Conservation (phyloP, 2,329 filamentous ascomycete genomes). For the Cercospora nicotianae region DNA sequence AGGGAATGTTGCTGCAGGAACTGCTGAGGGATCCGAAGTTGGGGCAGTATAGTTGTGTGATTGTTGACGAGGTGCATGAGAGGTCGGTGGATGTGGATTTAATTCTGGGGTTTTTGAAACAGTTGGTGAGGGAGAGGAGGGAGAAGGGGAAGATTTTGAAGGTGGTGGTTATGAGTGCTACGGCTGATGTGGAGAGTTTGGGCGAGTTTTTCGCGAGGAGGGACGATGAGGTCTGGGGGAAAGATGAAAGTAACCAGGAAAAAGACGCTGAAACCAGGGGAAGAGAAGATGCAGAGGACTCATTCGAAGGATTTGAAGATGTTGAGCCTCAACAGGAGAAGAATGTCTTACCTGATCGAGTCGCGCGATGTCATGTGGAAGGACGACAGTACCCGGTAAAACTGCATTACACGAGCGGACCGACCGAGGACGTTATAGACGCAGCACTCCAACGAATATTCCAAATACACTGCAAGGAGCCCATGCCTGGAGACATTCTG, state of each 20-base stretch:
- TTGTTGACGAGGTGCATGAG: constrained; percentile 97
- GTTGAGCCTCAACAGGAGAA: constrained; percentile 25
- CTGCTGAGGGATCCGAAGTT: constrained; percentile 82
- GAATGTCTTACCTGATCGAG: neutral
- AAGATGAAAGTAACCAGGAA: neutral
- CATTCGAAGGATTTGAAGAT: constrained; percentile 29
- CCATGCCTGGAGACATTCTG: constrained; percentile 89
- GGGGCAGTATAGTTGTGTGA: constrained; percentile 79
- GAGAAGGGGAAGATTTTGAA: constrained; percentile 70
- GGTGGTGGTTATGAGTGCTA: constrained; percentile 95
- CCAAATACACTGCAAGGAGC: constrained; percentile 76
- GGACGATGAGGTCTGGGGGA: neutral
- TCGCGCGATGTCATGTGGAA: constrained; percentile 63
- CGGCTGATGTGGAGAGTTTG: constrained; percentile 80
- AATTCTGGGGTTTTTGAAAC: constrained; percentile 81
- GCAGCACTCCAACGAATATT: constrained; percentile 78
- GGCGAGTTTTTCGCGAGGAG: constrained; percentile 65
- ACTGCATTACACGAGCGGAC: constrained; percentile 69
- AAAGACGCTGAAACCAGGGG: neutral
- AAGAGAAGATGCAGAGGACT: constrained; percentile 8
- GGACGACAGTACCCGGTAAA: constrained; percentile 87
- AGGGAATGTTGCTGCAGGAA: constrained; percentile 94
- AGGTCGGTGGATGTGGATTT: constrained; percentile 92
- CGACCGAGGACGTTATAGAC: constrained; percentile 79
- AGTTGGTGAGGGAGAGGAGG: constrained; percentile 65